Percentiles rank a stretch among this genome's conserved stretches.
Conservation (phyloP, 768 basidiomycete species). For the Amanita jacksonii region DNA sequence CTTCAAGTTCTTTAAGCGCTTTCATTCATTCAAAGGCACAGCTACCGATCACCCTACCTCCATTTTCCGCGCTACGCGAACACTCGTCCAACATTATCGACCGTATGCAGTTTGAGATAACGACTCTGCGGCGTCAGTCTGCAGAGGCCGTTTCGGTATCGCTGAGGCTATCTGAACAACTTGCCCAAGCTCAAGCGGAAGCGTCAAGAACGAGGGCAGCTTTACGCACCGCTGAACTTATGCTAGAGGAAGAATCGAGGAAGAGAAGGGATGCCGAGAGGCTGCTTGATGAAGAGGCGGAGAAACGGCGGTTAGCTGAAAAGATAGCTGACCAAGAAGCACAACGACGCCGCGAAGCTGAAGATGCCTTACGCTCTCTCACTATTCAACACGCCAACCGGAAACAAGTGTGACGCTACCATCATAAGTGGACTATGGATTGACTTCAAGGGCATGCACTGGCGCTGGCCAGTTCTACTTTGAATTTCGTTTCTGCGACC, state of each 20-base stretch:
- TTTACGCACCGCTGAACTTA: slow-evolving; percentile 43
- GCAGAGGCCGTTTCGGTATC: slow-evolving; percentile 60
- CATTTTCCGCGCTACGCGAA: slow-evolving; percentile 30
- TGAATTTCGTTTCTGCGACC: too few species aligned
- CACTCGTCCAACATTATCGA: slow-evolving; percentile 39
- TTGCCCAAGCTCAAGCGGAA: slow-evolving; percentile 58
- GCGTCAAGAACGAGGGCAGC: slow-evolving; percentile 43
- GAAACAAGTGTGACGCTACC: not conserved
- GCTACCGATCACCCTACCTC: slow-evolving; percentile 31
- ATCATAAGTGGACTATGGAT: not conserved
- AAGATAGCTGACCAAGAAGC: slow-evolving; percentile 23
- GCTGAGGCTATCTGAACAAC: slow-evolving; percentile 56
- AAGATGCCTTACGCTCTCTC: slow-evolving; percentile 16
- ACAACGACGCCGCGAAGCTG: slow-evolving; percentile 17
- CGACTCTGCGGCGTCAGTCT: slow-evolving; percentile 52
- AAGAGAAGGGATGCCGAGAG: slow-evolving; percentile 52
- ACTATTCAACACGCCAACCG: slow-evolving; percentile 7
- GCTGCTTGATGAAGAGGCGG: slow-evolving; percentile 37
- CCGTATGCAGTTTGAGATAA: slow-evolving; percentile 57
- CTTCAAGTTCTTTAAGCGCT: slow-evolving; percentile 27
- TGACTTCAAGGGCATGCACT: not conserved
- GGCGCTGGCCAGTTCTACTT: too few species aligned
- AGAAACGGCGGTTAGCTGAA: slow-evolving; percentile 40
- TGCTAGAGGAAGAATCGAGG: slow-evolving; percentile 51
- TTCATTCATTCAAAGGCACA: slow-evolving; percentile 20